Base-by-base conservation (phyloP, 208 protist genomes). In the Leishmania amazonensis region DNA sequence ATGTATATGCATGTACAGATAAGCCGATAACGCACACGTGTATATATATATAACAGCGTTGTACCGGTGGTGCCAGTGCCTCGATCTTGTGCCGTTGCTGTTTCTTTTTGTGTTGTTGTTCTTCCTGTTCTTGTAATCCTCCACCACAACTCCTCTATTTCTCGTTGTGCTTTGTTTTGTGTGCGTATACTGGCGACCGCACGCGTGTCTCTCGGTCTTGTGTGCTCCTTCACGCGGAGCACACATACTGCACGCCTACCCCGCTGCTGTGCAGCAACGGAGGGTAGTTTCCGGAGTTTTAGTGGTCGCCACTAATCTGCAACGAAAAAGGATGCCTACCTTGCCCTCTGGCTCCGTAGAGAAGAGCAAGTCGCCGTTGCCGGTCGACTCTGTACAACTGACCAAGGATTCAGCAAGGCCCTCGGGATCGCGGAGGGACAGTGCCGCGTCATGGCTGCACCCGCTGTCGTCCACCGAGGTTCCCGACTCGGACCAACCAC, bases 391-490 rank as follows among this genome's bases (percentile, higher is more conserved):
- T 38, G 58, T 40, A 15, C 40, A 17, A 49, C 21, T 67, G 17
- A 21, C 7, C 15, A 68, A 45, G 53, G 58, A 78, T 35, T 17
- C 58, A 45, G 7, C 3, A 38, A 70, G n/a, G 21, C 54, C 19
- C 28, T 35, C 35, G 15, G 42, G n/a, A 24, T 51, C 75, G 40
- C 17, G 60, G 35, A 78, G 72, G 17, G 72, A 62, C n/a, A 81
- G 72, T 11, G 42, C 71, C 2, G 28, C 81, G 7, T 71, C 72
- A 21, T 76, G 68, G 51, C 3, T 77, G 45, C 35, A 72, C 38
- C 77, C 81, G n/a, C 70, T n/a, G 35, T 74, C 81, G 45, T 73
- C 81, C 6, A 74, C 38, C 9, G 81, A 81, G 28, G 21, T 74
- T 0, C 60, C 8, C 1, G 75, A 28, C 21, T 42, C 21, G 5